Evolutionary conservation across 2,329 filamentous ascomycete genomes (phyloP).

Genomic region (Pseudovirgaria hyperparasitica): DNA sequence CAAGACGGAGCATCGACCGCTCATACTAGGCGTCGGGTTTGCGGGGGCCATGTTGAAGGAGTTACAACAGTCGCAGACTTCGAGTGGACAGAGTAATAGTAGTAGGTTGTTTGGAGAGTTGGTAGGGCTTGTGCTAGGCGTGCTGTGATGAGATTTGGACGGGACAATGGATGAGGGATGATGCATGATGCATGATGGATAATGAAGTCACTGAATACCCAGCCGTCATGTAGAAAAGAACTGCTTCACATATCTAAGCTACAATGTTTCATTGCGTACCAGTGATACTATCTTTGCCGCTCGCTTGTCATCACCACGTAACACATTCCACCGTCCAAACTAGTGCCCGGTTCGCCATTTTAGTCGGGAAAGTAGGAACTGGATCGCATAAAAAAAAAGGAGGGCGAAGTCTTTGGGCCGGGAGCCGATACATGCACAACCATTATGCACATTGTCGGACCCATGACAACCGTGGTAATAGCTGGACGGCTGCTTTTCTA

Average conservation of each 20-base stretch:
- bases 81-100: slow-evolving; percentile 33
- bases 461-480: slow-evolving; percentile 22
- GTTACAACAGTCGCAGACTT: no score
- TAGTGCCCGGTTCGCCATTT: slow-evolving; percentile 24
- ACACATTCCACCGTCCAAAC: slow-evolving; percentile 23
- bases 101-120: slow-evolving; percentile 30
- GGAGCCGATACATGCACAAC: no score
- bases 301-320: slow-evolving; percentile 16
- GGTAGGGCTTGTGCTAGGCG: slow-evolving; percentile 27
- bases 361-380: slow-evolving; percentile 6
- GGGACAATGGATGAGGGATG: neutral
- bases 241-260: slow-evolving; percentile 27
- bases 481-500: slow-evolving; percentile 22
- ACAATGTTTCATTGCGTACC: slow-evolving; percentile 23
- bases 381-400: neutral
- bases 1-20: slow-evolving; percentile 45
- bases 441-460: slow-evolving; percentile 22
- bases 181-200: no score
- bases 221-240: no score
- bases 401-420: no score
- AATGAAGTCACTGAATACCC: no score
- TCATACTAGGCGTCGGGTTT: slow-evolving; percentile 47
- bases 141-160: slow-evolving; percentile 13
- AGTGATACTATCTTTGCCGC: no score
- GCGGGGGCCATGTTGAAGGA: slow-evolving; percentile 38